Evolutionary conservation across 1,284 basidiomycete species (phyloP).

Genomic region (Hemileia vastatrix): DNA sequence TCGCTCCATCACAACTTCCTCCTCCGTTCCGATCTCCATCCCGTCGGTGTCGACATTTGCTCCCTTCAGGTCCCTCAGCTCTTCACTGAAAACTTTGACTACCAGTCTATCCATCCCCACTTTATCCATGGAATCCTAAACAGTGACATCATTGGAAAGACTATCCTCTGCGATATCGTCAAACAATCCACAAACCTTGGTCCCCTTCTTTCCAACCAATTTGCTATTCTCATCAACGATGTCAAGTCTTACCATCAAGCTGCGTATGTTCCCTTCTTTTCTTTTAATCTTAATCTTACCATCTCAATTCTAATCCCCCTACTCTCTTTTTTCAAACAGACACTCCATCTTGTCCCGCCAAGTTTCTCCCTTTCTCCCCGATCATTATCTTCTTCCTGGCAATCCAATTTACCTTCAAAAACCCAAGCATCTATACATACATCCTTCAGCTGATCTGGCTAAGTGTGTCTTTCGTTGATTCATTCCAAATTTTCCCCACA

Average conservation of each 20-base stretch:
- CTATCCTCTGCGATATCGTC: constrained; percentile 77
- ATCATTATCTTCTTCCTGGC: background rate
- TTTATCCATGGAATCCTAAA: constrained; percentile 95
- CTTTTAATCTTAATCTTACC: background rate
- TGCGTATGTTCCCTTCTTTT: constrained; percentile 6
- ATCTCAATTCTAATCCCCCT: background rate
- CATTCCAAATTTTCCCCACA: too few relatives aligned
- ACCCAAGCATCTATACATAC: too few relatives aligned
- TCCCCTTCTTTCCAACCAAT: constrained; percentile 13
- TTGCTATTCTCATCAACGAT: constrained; percentile 12
- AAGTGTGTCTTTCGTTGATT: too few relatives aligned
- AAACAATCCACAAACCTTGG: constrained; percentile 43
- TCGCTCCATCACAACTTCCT: constrained; percentile 56
- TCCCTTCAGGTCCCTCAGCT: constrained; percentile 73
- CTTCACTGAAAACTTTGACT: constrained; percentile 99
- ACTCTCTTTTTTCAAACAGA: background rate
- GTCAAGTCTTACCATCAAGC: constrained; percentile 19
- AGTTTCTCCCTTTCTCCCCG: background rate
- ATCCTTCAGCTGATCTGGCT: too few relatives aligned
- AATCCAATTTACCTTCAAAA: too few relatives aligned
- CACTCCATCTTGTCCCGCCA: background rate
- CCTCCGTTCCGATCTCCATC: constrained; percentile 33
- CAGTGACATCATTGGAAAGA: constrained; percentile 89
- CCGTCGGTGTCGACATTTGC: constrained; percentile 67
- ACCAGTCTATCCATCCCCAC: constrained; percentile 77